Evolutionary conservation across 225 moss, liverwort and hornwort species (phyloP), one percentile per base, ranked within the genome.

Genomic region (Polytrichum formosum): DNA sequence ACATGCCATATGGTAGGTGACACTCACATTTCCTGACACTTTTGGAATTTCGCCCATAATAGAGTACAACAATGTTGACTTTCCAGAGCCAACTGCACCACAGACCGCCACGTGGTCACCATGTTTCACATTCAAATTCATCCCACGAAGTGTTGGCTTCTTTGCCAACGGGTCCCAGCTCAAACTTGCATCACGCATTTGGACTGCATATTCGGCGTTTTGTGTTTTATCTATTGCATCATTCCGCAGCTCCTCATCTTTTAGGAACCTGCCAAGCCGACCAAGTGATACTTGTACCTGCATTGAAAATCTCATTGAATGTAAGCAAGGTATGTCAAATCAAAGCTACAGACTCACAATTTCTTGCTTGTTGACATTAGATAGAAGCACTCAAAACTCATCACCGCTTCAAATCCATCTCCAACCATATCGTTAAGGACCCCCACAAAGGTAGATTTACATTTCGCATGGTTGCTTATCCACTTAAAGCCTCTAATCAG

Each of bases 41-140:
- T 82, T 85, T 21, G 88, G 78, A 59, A 88, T 85, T 62, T 88
- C 88, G 18, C 88, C 88, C 80, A 88, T 80, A 71, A 88, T 83
- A 19, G 85, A 78, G 65, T 80, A 74, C 64, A 88, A 64, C 35
- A 88, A 67, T 18, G 85, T 78, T 5, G 88, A 83, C 64, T 88
- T 88, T 17, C 88, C 88, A 26, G 83, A 83, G 25, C 88, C 88
- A 37, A 86, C 88, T 63, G 78, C 70, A 7, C 88, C 88, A 65
- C 85, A 85, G 19, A 88, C 83, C 7, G 88, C 88, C 18, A 88
- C 78, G 0, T 70, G 80, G 26, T 82, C 74, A 35, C 85, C 83
- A 7, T 56, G 80, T 78, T 78, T 81, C 5, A 86, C 72, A 8
- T 13, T 8, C 13, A 88, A 56, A 67, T 75, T 78, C 4, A 85